Base-by-base conservation (phyloP, 768 basidiomycete species). In the Dioszegia crocea region DNA sequence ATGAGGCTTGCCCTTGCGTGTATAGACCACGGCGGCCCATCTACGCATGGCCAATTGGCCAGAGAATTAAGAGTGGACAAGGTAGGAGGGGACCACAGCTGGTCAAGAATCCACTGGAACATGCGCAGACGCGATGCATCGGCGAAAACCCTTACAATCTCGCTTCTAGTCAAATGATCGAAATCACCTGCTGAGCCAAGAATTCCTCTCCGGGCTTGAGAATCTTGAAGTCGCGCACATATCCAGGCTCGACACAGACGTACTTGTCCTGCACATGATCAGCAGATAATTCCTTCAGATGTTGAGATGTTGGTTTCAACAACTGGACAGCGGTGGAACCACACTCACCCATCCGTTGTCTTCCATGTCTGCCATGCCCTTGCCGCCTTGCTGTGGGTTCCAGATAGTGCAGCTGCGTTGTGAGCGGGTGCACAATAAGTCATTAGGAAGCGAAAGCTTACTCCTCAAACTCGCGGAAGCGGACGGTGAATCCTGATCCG, bases 231-330 rank as follows among this genome's bases (percentile, higher is more conserved):
- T 88, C 87, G 43, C 83, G 79, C 3, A 90, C 91, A 74, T 82
- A 82, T 19, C 92, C 92, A 14, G 94, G 93, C 77, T 98, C 94
- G 56, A 96, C 85, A 66, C 94, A 97, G 40, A 96, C 82, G 72
- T 85, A 97, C 36, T 11, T 38, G 46, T 17, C 60, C 55, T 44
- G 23, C 52, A 21, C 45, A 55, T 44, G n/a, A 56, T 17, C 43
- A n/a, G n/a, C n/a, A n/a, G n/a, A n/a, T n/a, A n/a, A n/a, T n/a
- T n/a, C n/a, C n/a, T n/a, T n/a, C n/a, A n/a, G n/a, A n/a, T n/a
- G n/a, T n/a, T n/a, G n/a, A n/a, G n/a, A n/a, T n/a, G n/a, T n/a
- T n/a, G n/a, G 19, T 6, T 9, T 17, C 36, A 26, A 14, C 6
- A 23, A 23, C 50, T 39, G 24, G 40, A 14, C 14, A 26, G 14